Base-by-base conservation (phyloP, 2,329 filamentous ascomycete species). In the Paecilomyces sp. region DNA sequence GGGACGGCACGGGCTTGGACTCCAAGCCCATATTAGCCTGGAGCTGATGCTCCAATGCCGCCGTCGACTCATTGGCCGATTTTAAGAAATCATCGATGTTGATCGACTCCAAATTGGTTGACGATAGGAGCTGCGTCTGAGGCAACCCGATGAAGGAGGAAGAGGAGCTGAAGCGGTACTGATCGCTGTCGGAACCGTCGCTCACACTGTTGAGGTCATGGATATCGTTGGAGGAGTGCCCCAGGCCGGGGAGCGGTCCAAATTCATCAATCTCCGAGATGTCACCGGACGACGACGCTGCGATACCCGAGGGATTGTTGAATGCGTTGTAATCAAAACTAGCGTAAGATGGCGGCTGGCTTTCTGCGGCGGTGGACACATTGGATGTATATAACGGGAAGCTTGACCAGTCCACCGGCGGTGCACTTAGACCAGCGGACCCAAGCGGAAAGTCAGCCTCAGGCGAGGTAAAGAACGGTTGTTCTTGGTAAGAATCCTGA, bases 281-380 rank as follows among this genome's bases (percentile, higher is more conserved):
- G 54, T 80, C 79, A n/a, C 77, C 79, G 4, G 79, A 80, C 2
- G 79, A 80, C 8, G 78, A 79, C 11, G 74, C 76, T 1, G 76
- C 71, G 12, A 77, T 67, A 8, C 75, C 71, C 30, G 74, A 70
- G 25, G 72, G 72, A 15, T 66, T 71, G 15, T 66, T 71, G 57
- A 76, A 71, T 25, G 71, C 74, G 59, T 72, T 74, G 65, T 76
- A 75, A 63, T 80, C 76, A 63, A 78, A 77, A 62, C 76, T 79
- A 15, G 76, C 73, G 61, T 78, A 80, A 12, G 77, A 80, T 15
- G 75, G 75, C 13, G 77, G 71, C 56, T 79, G 77, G 52, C 75
- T 79, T 64, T 73, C 77, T 11, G 73, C 71, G 3, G 76, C 63
- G 15, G 74, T 66, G 33, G 73, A 69, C 11, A 72, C 66, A 30